A percentile compares a stretch with the other conserved stretches of the same genome.
Conservation (phyloP, 306 rosid genomes). For the Amphicarpaea edgeworthii region DNA sequence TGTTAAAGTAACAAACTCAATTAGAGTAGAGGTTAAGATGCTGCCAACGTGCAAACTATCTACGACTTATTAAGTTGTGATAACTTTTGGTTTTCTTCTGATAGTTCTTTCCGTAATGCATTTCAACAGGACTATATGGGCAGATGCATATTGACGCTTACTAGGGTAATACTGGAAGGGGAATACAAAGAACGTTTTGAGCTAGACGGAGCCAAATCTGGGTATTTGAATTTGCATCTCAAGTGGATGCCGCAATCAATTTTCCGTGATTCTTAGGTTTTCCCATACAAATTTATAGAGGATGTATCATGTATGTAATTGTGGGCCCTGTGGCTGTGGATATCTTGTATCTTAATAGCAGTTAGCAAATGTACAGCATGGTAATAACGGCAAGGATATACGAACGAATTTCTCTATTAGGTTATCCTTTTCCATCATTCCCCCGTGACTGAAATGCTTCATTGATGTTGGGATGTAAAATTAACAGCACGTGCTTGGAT, state of each 20-base stretch:
- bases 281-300: conserved; percentile 13
- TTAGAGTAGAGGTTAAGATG: not conserved
- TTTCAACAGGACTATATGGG: conserved; percentile 87
- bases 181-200: conserved; percentile 79
- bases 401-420: not conserved
- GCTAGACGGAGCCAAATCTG: conserved; percentile 87
- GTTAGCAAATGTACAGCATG: conserved; percentile 47
- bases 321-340: conserved; percentile 43
- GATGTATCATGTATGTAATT: too few species aligned
- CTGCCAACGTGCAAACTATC: not conserved
- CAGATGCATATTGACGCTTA: conserved; percentile 87
- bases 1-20: not conserved
- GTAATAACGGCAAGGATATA: conserved; percentile 21
- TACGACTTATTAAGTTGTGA: conserved; percentile 1
- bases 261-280: conserved; percentile 74
- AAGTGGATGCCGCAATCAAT: conserved; percentile 95
- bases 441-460: not conserved
- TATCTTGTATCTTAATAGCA: conserved; percentile 34
- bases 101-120: conserved; percentile 11
- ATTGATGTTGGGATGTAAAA: not conserved
- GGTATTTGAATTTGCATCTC: conserved; percentile 78
- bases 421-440: conserved; percentile 8
- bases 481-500: conserved; percentile 12
- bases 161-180: conserved; percentile 86
- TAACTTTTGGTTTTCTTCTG: not conserved